Evolutionary conservation across 1,284 basidiomycete species (phyloP).

Genomic region (Cutaneotrichosporon daszewskae): DNA sequence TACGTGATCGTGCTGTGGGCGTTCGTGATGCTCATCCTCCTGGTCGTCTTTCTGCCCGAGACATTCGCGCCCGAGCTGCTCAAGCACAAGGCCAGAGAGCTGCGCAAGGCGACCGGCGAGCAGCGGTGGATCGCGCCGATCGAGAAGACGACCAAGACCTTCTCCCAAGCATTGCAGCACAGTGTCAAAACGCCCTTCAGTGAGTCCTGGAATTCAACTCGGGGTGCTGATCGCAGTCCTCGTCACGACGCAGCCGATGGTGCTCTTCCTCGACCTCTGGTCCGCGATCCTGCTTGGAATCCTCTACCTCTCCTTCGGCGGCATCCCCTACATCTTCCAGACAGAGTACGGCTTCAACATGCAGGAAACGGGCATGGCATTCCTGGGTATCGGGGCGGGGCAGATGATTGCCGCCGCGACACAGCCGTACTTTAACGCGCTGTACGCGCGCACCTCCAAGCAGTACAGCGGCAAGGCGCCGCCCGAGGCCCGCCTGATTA

Average conservation of each 20-base stretch:
- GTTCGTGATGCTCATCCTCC: constrained; percentile 37
- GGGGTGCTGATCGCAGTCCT: constrained; percentile 53
- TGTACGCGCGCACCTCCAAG: constrained; percentile 37
- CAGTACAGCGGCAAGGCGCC: constrained; percentile 53
- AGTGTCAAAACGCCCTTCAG: constrained; percentile 67
- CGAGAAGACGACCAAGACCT: constrained; percentile 51
- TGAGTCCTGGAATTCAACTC: constrained; percentile 45
- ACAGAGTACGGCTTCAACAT: constrained; percentile 57
- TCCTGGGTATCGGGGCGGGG: constrained; percentile 67
- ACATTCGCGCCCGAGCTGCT: constrained; percentile 65
- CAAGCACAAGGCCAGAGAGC: constrained; percentile 53
- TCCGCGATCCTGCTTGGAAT: constrained; percentile 64
- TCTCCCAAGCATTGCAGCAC: constrained; percentile 52
- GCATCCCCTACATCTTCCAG: constrained; percentile 65
- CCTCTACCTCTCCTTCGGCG: constrained; percentile 63
- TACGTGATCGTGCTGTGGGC: constrained; percentile 58
- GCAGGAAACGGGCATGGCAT: constrained; percentile 60
- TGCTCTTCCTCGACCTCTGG: constrained; percentile 61
- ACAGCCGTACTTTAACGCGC: constrained; percentile 62
- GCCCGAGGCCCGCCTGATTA: constrained; percentile 62
- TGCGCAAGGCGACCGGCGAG: constrained; percentile 54
- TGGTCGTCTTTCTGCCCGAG: constrained; percentile 61
- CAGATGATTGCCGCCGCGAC: constrained; percentile 56
- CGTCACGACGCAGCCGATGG: constrained; percentile 66
- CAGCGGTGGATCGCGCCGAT: constrained; percentile 57